Evolutionary conservation across 2,329 filamentous ascomycete genomes (phyloP).

Genomic region (Ophiocordyceps australis): DNA sequence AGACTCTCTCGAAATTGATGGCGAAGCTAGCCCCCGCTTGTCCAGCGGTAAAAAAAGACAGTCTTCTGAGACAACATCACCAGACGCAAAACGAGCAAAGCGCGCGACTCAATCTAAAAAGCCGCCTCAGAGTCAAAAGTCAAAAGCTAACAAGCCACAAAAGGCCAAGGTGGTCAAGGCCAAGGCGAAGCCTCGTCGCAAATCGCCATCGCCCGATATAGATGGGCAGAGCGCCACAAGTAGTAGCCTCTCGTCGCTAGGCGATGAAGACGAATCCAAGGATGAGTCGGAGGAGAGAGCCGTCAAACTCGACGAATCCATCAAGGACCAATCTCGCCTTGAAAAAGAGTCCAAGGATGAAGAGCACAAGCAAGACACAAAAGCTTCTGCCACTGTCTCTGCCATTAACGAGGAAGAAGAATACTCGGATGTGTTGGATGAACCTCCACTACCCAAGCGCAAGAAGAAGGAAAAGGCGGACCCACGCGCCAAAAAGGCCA

Average conservation of each 20-base stretch:
- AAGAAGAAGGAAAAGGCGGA: constrained; percentile 28
- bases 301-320: constrained; percentile 2
- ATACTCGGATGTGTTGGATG: constrained; percentile 48
- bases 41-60: constrained; percentile 14
- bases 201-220: constrained; percentile 3
- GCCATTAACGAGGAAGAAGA: constrained; percentile 17
- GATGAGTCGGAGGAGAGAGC: constrained; percentile 3
- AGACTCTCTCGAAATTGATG: too few species aligned
- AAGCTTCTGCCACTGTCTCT: too few species aligned
- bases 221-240: constrained; percentile 1
- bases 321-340: constrained; percentile 1
- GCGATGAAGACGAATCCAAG: too few species aligned
- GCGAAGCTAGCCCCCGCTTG: too few species aligned
- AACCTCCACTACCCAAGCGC: constrained; percentile 39
- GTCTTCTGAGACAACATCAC: constrained; percentile 14
- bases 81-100: constrained; percentile 20
- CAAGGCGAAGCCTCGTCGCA: constrained; percentile 3
- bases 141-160: constrained; percentile 1
- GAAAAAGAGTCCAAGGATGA: constrained; percentile 4
- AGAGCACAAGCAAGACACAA: constrained; percentile 6
- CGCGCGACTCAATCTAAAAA: constrained; percentile 12
- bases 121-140: constrained; percentile 12
- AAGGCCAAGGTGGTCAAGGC: constrained; percentile 3
- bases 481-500: constrained; percentile 10
- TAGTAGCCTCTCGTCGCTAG: neutral